Evolutionary conservation across 257 asterid species (phyloP).

Genomic region (Solanum clarkiae): DNA sequence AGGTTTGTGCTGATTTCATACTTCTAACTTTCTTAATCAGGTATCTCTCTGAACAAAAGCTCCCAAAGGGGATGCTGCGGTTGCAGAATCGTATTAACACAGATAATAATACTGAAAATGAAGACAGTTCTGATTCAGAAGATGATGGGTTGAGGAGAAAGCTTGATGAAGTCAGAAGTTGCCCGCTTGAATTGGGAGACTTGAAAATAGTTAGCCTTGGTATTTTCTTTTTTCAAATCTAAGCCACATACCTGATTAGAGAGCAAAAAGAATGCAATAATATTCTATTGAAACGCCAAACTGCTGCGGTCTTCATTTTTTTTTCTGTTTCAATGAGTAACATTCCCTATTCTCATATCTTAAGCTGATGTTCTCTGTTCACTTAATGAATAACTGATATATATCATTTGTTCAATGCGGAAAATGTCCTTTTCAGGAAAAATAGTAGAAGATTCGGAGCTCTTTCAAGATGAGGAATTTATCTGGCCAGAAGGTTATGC

Average conservation of each 20-base stretch:
- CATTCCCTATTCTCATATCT: not conserved
- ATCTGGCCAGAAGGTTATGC: conserved; percentile 91
- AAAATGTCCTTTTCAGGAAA: conserved; percentile 47
- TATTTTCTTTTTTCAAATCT: conserved; percentile 6
- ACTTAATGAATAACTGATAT: not conserved
- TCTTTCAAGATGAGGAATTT: conserved; percentile 62
- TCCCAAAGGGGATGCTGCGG: conserved; percentile 65
- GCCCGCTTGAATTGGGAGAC: conserved; percentile 53
- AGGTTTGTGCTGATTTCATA: not conserved
- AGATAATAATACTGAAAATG: conserved; percentile 31
- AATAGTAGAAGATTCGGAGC: conserved; percentile 50
- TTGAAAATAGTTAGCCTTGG: conserved; percentile 66
- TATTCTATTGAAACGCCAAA: not conserved
- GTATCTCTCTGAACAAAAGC: conserved; percentile 75
- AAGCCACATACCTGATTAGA: not conserved
- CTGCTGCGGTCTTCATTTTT: not conserved
- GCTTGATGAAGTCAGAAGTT: conserved; percentile 44
- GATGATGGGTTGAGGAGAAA: conserved; percentile 44
- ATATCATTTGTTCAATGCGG: conserved; percentile 1
- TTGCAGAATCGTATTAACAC: conserved; percentile 40
- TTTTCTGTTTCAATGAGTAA: not conserved
- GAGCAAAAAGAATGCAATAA: not conserved
- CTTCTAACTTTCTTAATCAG: conserved; percentile 19
- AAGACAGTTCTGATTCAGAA: conserved; percentile 39
- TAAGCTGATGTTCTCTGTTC: not conserved